Base-by-base conservation (phyloP, 257 asterid genomes). In the Leonotis leonurus region DNA sequence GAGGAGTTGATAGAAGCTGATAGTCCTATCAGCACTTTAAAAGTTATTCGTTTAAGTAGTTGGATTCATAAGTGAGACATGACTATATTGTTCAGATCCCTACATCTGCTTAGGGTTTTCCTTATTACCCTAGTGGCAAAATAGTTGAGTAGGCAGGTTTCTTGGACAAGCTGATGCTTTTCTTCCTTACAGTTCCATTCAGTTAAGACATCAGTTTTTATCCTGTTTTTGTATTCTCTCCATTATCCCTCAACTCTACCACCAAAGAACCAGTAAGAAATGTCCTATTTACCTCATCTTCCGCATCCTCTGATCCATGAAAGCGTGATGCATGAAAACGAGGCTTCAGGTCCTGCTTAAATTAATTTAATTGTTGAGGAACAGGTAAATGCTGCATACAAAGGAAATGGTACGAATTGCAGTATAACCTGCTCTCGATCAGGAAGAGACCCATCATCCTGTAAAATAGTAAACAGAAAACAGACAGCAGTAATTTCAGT, bases 401-500 rank as follows among this genome's bases (percentile, higher is more conserved):
- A 44, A 65, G 45, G 55, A 30, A 56, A 45, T 48, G 36, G 8
- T 36, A 62, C 16, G 73, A 64, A 62, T 59, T 30, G 55, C 62
- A 62, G 54, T 60, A 16, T 62, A 76, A 93, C 99, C 99, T 93
- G 96, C 66, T 93, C 99, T 59, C 96, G 74, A 64, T 93, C 99
- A 56, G 99, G 97, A 60, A 79, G 79, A 51, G 97, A 93, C 62
- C 97, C 99, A 69, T 93, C 99, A 75, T 89, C 99, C 99, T 93
- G 87, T 70, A 78, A 79, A 49, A 55, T 27, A 40, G 64, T 32
- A 35, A 43, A 56, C 53, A 75, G 58, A 52, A 71, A 65, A 62
- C 62, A 62, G 61, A 35, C 66, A 64, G 37, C 17, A 60, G 46
- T 11, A 62, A 44, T 62, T 40, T 14, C 18, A 68, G 30, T 35